These are phyloP conservation scores for Gossypium bickii DNA, from an alignment of 345 rosid genomes.

Conservation along the genomic window DNA sequence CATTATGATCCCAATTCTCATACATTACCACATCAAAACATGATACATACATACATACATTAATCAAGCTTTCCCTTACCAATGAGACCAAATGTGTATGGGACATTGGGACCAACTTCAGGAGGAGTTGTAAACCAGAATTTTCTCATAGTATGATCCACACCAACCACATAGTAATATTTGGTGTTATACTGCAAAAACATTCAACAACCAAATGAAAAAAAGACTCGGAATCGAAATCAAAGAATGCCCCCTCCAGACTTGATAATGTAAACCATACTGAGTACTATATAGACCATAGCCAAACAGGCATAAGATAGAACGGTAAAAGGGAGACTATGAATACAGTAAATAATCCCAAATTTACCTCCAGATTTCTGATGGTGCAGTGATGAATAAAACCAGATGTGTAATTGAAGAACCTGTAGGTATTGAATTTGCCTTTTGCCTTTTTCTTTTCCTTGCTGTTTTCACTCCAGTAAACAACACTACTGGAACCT, in stretches of 20 bases:
- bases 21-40: not conserved
- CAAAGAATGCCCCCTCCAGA: not conserved
- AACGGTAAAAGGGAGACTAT: not conserved
- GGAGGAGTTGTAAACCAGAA: slow-evolving; percentile 81
- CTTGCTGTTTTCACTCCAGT: slow-evolving; percentile 55
- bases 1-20: slow-evolving; percentile 17
- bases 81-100: slow-evolving; percentile 60
- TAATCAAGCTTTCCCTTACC: slow-evolving; percentile 23
- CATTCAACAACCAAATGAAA: not conserved
- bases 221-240: not conserved
- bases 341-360: not conserved
- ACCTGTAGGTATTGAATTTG: slow-evolving; percentile 45
- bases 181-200: slow-evolving; percentile 47
- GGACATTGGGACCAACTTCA: slow-evolving; percentile 57
- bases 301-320: not conserved
- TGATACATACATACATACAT: not conserved
- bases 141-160: slow-evolving; percentile 35
- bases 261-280: not conserved
- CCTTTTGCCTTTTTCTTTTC: slow-evolving; percentile 46
- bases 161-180: slow-evolving; percentile 59
- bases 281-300: not conserved
- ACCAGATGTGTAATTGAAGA: slow-evolving; percentile 66
- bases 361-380: slow-evolving; percentile 55
- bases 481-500: slow-evolving; percentile 56
- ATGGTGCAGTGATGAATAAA: slow-evolving; percentile 78